Percentiles rank a stretch among this genome's conserved stretches.
phyloP scores from a whole-genome alignment of 768 basidiomycete species.

The Boletellus ananas region DNA sequence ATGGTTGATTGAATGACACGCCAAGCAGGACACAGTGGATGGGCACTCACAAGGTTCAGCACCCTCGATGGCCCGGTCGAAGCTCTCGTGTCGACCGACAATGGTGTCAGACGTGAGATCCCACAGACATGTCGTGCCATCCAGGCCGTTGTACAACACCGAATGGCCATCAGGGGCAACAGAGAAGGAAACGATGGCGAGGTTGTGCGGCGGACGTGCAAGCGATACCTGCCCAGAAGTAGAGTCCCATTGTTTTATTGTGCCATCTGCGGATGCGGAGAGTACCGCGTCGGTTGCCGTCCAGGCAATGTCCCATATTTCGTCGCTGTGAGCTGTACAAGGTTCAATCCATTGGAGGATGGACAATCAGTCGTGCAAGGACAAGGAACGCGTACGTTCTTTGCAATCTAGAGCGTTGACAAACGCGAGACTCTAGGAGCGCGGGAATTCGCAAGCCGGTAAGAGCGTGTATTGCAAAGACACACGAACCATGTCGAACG shows the following conservation, averaged over 20 bases:
- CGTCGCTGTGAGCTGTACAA: slow-evolving; percentile 66
- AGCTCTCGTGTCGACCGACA: slow-evolving; percentile 71
- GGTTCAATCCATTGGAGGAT: slow-evolving; percentile 1
- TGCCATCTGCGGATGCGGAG: slow-evolving; percentile 76
- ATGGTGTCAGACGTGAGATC: slow-evolving; percentile 61
- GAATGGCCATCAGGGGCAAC: slow-evolving; percentile 59
- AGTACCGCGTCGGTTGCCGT: slow-evolving; percentile 59
- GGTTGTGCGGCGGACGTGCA: slow-evolving; percentile 69
- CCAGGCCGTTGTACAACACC: slow-evolving; percentile 78
- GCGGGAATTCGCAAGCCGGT: slow-evolving; percentile 20
- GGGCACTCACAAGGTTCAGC: slow-evolving; percentile 64
- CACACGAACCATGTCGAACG: slow-evolving; percentile 27
- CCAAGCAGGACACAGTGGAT: background rate
- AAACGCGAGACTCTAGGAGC: slow-evolving; percentile 62
- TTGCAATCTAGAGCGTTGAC: slow-evolving; percentile 68
- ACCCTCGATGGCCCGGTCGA: slow-evolving; percentile 49
- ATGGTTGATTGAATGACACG: background rate
- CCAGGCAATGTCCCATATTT: slow-evolving; percentile 78
- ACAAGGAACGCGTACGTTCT: slow-evolving; percentile 55
- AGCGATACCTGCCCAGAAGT: slow-evolving; percentile 58
- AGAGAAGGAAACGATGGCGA: slow-evolving; percentile 81
- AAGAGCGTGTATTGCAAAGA: slow-evolving; percentile 2
- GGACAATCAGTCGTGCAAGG: slow-evolving; percentile 1
- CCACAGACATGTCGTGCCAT: slow-evolving; percentile 77
- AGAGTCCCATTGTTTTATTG: slow-evolving; percentile 69